Evolutionary conservation across 805 yeast genomes (phyloP), one percentile per base, ranked within the genome.

Genomic region (Zygoascus biomembranicola): DNA sequence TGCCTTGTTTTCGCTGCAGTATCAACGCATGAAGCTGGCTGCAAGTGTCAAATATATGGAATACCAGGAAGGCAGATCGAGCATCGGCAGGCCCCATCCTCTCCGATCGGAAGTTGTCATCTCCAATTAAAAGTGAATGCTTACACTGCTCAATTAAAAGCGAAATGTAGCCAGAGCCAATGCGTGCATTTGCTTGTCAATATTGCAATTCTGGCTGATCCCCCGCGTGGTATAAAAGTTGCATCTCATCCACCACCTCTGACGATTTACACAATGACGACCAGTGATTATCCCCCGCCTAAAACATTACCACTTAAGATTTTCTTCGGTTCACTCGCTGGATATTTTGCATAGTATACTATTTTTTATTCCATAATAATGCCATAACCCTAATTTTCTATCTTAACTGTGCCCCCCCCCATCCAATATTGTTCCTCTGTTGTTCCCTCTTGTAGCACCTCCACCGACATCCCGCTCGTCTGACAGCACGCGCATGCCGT

Each of bases 11-110:
- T 44, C 47, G 11, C 11, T 44, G 16, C 47, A 44, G 47, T 44
- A 44, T 44, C 47, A 44, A 20, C 47, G 47, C 31, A 44, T 44
- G 47, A 44, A 44, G 32, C 47, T 44, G 32, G 47, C 28, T 20
- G 16, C 47, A 5, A 35, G 39, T 35, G 39, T 35, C 39, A 35
- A 35, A 8, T 35, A 35, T n/a, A 35, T 35, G 39, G 39, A 35
- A 11, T 35, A 35, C 16, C 39, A 35, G 39, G 39, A 35, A 35
- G 39, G 39, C 13, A 4, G 39, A 35, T 13, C 16, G 13, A 35
- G 39, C 39, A 35, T 35, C 16, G 39, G 39, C 13, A 35, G 39
- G 8, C 39, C 39, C 16, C 39, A 35, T 35, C 39, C 39, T 13
- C 39, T 35, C 5, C 39, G 39, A 35, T 13, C 16, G 13, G 39